These are phyloP conservation scores for Debaryomyces psychrophilus DNA, from an alignment of 1,139 yeast genomes.

Conservation along the genomic window DNA sequence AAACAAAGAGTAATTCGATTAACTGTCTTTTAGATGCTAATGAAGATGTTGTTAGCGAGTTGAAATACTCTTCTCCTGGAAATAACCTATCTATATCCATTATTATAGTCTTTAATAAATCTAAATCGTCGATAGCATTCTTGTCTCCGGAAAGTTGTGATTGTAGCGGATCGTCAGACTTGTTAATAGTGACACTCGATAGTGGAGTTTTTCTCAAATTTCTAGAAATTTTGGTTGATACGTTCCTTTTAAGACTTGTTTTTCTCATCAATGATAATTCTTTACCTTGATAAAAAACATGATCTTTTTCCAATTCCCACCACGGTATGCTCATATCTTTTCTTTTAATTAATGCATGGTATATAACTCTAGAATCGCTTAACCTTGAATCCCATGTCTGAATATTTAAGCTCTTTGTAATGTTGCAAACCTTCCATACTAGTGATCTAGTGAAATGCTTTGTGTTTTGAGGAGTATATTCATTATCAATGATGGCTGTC, in stretches of 20 bases:
- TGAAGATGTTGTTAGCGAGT: slow-evolving; percentile 23
- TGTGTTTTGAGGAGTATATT: slow-evolving; percentile 29
- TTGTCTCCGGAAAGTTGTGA: slow-evolving; percentile 7
- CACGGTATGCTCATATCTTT: slow-evolving; percentile 45
- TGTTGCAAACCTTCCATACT: slow-evolving; percentile 44
- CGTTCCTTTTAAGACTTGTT: slow-evolving; percentile 17
- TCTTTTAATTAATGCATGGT: slow-evolving; percentile 36
- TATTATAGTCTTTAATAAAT: slow-evolving; percentile 50
- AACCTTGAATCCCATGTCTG: slow-evolving; percentile 38
- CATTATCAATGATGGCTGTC: slow-evolving; percentile 37
- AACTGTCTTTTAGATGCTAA: slow-evolving; percentile 39
- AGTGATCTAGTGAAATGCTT: slow-evolving; percentile 35
- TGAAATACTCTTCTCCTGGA: slow-evolving; percentile 60
- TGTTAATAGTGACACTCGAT: slow-evolving; percentile 17
- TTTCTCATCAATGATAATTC: slow-evolving; percentile 18
- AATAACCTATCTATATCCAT: slow-evolving; percentile 66
- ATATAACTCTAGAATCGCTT: slow-evolving; percentile 37
- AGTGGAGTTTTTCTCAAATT: slow-evolving; percentile 18
- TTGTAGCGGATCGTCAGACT: slow-evolving; percentile 11
- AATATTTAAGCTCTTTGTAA: slow-evolving; percentile 43
- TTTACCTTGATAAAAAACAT: slow-evolving; percentile 28
- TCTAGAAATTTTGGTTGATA: slow-evolving; percentile 8
- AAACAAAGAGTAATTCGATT: slow-evolving; percentile 55
- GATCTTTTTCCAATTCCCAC: slow-evolving; percentile 37
- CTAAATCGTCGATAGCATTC: slow-evolving; percentile 22